phyloP scores from a whole-genome alignment of 2,329 filamentous ascomycete genomes.

The Polychaeton citri region DNA sequence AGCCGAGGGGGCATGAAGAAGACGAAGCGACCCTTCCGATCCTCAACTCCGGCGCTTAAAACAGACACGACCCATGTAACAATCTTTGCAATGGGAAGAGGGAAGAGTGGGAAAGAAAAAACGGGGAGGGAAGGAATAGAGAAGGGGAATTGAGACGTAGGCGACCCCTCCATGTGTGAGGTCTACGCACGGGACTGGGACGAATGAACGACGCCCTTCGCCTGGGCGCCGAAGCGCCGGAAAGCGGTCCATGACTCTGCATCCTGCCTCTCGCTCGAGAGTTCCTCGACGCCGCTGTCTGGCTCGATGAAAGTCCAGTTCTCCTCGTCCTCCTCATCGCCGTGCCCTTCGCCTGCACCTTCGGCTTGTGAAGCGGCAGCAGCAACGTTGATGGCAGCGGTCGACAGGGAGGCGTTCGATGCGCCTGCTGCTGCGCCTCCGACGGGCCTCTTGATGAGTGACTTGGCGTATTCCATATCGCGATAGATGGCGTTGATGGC shows the following conservation, averaged over 20 bases:
- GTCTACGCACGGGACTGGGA: not conserved
- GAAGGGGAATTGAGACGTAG: not conserved
- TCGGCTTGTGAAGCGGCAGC: slow-evolving; percentile 18
- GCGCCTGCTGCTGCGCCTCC: slow-evolving; percentile 4
- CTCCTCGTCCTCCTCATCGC: slow-evolving; percentile 18
- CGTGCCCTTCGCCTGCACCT: slow-evolving; percentile 7
- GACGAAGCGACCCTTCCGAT: too few species aligned
- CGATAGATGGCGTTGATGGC: slow-evolving; percentile 91
- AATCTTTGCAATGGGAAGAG: too few species aligned
- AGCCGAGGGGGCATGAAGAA: too few species aligned
- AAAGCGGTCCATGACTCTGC: not conserved
- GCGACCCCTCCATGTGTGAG: not conserved
- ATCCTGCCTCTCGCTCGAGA: not conserved
- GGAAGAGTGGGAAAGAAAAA: too few species aligned
- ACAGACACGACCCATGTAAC: too few species aligned
- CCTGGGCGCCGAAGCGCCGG: not conserved
- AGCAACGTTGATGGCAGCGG: not conserved
- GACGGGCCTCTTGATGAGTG: slow-evolving; percentile 53
- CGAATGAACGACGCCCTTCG: not conserved
- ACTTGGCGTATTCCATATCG: slow-evolving; percentile 83
- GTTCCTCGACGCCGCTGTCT: slow-evolving; percentile 30
- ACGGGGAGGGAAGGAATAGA: too few species aligned
- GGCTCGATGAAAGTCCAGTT: slow-evolving; percentile 76
- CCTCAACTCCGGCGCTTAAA: too few species aligned
- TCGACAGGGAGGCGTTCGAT: too few species aligned